A percentile compares a stretch with the other conserved stretches of the same genome.
These are phyloP conservation scores for Curvularia sp. DNA, from an alignment of 2,329 filamentous ascomycete species.

Conservation along the genomic window DNA sequence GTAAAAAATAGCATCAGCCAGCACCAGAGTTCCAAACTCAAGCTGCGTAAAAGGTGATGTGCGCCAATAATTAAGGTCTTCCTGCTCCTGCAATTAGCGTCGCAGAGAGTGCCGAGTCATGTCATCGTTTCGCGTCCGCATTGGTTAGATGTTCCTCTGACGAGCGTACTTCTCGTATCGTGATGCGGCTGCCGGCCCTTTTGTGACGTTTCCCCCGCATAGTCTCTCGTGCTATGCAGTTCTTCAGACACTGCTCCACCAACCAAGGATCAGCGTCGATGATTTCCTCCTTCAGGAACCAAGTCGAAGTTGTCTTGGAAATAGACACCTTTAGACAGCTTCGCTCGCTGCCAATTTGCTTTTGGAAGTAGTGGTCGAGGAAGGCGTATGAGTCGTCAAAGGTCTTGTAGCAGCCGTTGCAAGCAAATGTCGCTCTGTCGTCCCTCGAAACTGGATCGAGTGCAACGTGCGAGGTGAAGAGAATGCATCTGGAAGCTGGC, in stretches of 20 bases:
- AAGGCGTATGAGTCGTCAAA: constrained; percentile 47
- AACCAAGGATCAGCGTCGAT: constrained; percentile 34
- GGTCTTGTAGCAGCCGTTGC: constrained; percentile 46
- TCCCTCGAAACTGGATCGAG: constrained; percentile 10
- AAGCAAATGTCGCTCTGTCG: constrained; percentile 41
- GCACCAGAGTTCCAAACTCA: background rate
- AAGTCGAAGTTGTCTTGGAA: constrained; percentile 24
- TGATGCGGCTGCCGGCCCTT: constrained; percentile 24
- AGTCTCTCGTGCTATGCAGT: constrained; percentile 43
- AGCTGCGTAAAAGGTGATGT: background rate
- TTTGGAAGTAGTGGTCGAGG: constrained; percentile 46
- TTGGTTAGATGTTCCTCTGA: background rate
- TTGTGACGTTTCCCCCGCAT: constrained; percentile 29
- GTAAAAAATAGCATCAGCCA: background rate
- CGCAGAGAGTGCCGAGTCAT: background rate
- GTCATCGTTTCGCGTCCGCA: background rate
- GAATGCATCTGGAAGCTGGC: constrained; percentile 37
- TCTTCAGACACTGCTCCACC: constrained; percentile 43
- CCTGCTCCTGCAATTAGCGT: background rate
- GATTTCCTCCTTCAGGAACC: constrained; percentile 26
- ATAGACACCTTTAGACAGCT: constrained; percentile 34
- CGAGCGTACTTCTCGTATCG: constrained; percentile 24
- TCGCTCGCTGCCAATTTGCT: constrained; percentile 41
- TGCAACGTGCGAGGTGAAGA: constrained; percentile 42
- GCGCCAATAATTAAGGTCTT: background rate